These are phyloP conservation scores for Exophiala sp. DNA, from an alignment of 2,329 filamentous ascomycete genomes.

Conservation along the genomic window DNA sequence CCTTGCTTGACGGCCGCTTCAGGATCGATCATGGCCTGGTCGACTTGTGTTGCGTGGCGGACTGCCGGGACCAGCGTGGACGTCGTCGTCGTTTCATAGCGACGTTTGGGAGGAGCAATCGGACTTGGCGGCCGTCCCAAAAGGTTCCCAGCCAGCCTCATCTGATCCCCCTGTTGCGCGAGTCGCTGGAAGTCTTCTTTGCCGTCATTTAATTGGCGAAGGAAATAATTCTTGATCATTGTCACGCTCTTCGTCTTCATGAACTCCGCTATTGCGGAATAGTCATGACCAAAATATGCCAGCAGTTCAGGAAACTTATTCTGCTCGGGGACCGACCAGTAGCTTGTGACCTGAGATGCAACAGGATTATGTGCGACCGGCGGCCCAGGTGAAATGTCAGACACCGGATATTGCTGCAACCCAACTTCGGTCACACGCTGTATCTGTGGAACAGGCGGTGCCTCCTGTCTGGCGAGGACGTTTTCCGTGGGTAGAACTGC, in stretches of 20 bases:
- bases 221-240: slow-evolving; percentile 49
- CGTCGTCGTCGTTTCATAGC: slow-evolving; percentile 43
- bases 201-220: slow-evolving; percentile 40
- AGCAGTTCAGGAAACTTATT: slow-evolving; percentile 43
- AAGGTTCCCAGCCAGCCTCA: slow-evolving; percentile 42
- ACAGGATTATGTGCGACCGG: slow-evolving; percentile 3
- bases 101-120: slow-evolving; percentile 40
- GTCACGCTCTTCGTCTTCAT: slow-evolving; percentile 50
- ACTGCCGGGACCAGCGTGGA: slow-evolving; percentile 34
- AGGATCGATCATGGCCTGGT: slow-evolving; percentile 35
- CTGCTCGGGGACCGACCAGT: slow-evolving; percentile 49
- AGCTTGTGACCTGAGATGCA: slow-evolving; percentile 42
- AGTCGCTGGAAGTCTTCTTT: slow-evolving; percentile 42
- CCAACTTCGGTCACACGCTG: slow-evolving; percentile 12
- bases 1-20: slow-evolving; percentile 35
- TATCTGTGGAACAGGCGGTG: slow-evolving; percentile 9
- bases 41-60: slow-evolving; percentile 32
- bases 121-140: slow-evolving; percentile 41
- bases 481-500: slow-evolving; percentile 21
- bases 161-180: slow-evolving; percentile 40
- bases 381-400: slow-evolving; percentile 8
- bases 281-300: slow-evolving; percentile 45
- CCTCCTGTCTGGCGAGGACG: slow-evolving; percentile 12
- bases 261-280: slow-evolving; percentile 44
- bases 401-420: slow-evolving; percentile 10